These are phyloP conservation scores for Coelastrella sp. DNA, from an alignment of 139 green algal genomes.

Conservation along the genomic window DNA sequence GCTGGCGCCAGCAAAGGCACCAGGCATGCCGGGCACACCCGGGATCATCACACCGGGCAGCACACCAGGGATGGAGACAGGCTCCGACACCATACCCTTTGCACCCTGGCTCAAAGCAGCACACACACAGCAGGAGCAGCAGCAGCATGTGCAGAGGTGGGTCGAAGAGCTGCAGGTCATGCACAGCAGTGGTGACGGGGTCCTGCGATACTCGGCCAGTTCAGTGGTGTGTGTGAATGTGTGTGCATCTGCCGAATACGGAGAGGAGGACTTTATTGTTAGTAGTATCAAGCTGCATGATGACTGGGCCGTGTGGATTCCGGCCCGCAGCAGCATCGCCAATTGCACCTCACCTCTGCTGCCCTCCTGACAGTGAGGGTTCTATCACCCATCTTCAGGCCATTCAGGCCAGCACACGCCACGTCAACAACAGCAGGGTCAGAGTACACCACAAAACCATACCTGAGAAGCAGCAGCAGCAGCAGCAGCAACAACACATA, in stretches of 20 bases:
- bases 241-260: too few species aligned
- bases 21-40: neutral
- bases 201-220: too few species aligned
- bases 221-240: too few species aligned
- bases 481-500: neutral
- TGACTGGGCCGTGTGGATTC: too few species aligned
- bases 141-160: neutral
- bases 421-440: slow-evolving; percentile 89
- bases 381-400: slow-evolving; percentile 96
- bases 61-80: neutral
- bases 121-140: neutral
- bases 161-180: too few species aligned
- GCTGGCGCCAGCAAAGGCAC: slow-evolving; percentile 44
- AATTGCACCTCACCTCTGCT: slow-evolving; percentile 65
- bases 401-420: slow-evolving; percentile 91
- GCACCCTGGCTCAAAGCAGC: slow-evolving; percentile 19
- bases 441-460: slow-evolving; percentile 95
- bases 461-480: slow-evolving; percentile 63
- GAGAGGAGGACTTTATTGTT: too few species aligned
- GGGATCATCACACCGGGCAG: slow-evolving; percentile 24
- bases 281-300: too few species aligned
- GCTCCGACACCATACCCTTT: neutral
- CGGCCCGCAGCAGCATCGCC: too few species aligned
- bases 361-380: slow-evolving; percentile 91
- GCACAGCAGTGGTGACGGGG: too few species aligned